A percentile compares a stretch with the other conserved stretches of the same genome.
phyloP scores from a whole-genome alignment of 139 green algal species.

The Zygnema circumcarinatum region DNA sequence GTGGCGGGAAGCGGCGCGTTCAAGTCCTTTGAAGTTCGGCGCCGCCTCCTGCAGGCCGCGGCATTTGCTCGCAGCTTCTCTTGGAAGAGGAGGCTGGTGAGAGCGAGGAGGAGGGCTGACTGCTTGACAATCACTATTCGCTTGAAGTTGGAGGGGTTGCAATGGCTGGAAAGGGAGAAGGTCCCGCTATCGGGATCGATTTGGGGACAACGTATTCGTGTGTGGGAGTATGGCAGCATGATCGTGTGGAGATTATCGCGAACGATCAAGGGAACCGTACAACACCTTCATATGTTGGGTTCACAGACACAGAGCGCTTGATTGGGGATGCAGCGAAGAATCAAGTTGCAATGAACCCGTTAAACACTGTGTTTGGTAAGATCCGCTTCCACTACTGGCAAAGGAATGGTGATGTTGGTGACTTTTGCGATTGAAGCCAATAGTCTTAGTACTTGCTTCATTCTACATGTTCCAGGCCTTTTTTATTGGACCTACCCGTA shows the following conservation, averaged over 20 bases:
- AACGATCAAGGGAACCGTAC: slow-evolving; percentile 95
- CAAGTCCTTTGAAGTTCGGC: too few relatives aligned
- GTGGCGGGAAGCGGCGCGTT: too few relatives aligned
- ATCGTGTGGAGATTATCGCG: slow-evolving; percentile 88
- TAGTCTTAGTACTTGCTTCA: slow-evolving; percentile 82
- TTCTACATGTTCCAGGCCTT: slow-evolving; percentile 89
- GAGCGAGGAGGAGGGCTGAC: too few relatives aligned
- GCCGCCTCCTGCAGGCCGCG: too few relatives aligned
- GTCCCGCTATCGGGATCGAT: slow-evolving; percentile 56
- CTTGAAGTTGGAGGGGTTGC: slow-evolving; percentile 5
- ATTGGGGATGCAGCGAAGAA: slow-evolving; percentile 88
- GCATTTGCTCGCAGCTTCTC: too few relatives aligned
- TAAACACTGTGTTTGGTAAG: slow-evolving; percentile 97
- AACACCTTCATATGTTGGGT: slow-evolving; percentile 96
- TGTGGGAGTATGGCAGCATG: slow-evolving; percentile 91
- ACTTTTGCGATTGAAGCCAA: slow-evolving; percentile 97
- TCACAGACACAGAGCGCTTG: slow-evolving; percentile 94
- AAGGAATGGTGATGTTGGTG: slow-evolving; percentile 86
- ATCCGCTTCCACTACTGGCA: slow-evolving; percentile 97
- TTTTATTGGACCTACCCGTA: slow-evolving; percentile 83
- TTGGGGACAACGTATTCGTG: slow-evolving; percentile 69
- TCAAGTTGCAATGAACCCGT: slow-evolving; percentile 94
- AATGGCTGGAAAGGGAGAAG: slow-evolving; percentile 37
- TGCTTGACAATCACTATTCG: too few relatives aligned
- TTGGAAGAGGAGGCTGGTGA: too few relatives aligned